Conservation (phyloP, 108 stramenopile genomes). For the Cyclostephanos tholiformis region DNA sequence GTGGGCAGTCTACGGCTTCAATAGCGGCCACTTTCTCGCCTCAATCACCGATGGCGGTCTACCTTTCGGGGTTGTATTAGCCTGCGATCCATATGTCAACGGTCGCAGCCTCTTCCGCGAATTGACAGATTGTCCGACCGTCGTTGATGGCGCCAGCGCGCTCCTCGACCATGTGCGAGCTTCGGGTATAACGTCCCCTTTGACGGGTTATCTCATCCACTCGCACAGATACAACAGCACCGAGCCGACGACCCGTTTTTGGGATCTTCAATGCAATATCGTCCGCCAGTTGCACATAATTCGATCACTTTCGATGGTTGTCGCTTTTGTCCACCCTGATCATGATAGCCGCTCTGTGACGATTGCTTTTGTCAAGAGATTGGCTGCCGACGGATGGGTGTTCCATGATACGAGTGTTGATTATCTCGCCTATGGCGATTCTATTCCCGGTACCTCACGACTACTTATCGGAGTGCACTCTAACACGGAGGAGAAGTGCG, state of each 20-base stretch:
- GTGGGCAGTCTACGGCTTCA: neutral
- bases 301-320: neutral
- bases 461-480: neutral
- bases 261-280: neutral
- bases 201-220: neutral
- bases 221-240: neutral
- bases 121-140: neutral
- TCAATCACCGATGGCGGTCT: neutral
- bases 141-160: neutral
- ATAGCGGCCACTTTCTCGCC: neutral
- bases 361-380: neutral
- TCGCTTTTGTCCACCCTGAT: conserved; percentile 2
- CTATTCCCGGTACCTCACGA: neutral
- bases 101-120: neutral
- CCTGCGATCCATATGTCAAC: neutral
- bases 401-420: neutral
- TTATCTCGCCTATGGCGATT: neutral
- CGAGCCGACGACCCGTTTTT: neutral
- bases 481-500: neutral
- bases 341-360: no score
- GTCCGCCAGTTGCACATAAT: neutral
- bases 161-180: neutral
- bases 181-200: neutral
- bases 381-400: neutral
- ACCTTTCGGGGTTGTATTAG: no score